phyloP scores from a whole-genome alignment of 371 early-diverging fungal species.

The Phascolomyces articulosus region DNA sequence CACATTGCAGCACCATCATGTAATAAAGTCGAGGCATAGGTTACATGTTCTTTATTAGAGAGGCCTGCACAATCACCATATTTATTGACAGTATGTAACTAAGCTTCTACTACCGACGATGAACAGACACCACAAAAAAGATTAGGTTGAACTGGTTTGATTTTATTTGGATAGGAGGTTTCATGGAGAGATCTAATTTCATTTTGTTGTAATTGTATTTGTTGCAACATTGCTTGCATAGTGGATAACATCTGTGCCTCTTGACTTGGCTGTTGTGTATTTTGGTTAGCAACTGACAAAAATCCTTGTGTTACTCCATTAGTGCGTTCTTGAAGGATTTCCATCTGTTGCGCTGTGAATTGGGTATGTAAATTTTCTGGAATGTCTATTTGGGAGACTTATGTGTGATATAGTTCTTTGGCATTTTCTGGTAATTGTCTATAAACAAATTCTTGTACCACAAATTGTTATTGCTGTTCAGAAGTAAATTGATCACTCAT shows the following conservation, averaged over 20 bases:
- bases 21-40: slow-evolving; percentile 2
- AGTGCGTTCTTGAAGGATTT: not conserved
- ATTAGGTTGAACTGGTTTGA: slow-evolving; percentile 1
- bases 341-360: not conserved
- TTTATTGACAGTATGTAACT: slow-evolving; percentile 2
- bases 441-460: not conserved
- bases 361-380: not conserved
- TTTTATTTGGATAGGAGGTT: too few species aligned
- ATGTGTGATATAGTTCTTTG: not conserved
- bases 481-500: not conserved
- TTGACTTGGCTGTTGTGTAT: too few species aligned
- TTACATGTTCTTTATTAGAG: not conserved
- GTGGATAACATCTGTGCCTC: too few species aligned
- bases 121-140: not conserved
- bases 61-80: not conserved
- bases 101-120: not conserved
- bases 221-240: too few species aligned
- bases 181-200: too few species aligned
- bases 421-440: too few species aligned
- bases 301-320: not conserved
- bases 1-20: slow-evolving; percentile 3
- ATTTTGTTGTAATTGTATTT: too few species aligned
- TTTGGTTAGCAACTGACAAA: too few species aligned
- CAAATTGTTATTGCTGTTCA: not conserved
- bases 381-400: not conserved